Evolutionary conservation across 768 basidiomycete species (phyloP).

Genomic region (Lactarius quietus): DNA sequence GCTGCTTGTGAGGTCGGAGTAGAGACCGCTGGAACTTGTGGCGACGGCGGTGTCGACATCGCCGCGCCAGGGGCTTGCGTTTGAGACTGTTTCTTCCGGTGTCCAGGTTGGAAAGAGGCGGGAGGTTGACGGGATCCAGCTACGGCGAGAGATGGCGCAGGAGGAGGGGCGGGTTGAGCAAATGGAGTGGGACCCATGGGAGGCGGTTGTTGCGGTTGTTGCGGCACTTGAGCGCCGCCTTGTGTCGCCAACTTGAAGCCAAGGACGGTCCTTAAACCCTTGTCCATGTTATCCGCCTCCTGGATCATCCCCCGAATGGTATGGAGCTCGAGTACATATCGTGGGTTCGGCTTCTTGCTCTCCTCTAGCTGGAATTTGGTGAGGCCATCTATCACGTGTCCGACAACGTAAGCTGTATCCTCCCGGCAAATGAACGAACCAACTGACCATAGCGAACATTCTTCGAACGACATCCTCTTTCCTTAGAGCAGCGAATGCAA

Average conservation of each 20-base stretch:
- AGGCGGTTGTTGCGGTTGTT: slow-evolving; percentile 15
- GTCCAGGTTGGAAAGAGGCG: slow-evolving; percentile 2
- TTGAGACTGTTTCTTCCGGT: slow-evolving; percentile 22
- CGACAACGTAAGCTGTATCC: neutral
- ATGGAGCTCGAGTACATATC: slow-evolving; percentile 24
- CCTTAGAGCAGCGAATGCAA: slow-evolving; percentile 8
- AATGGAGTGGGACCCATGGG: neutral
- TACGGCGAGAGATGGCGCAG: neutral
- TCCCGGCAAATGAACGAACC: neutral
- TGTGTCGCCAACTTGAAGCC: neutral
- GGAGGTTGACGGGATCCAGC: slow-evolving; percentile 7
- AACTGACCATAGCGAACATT: slow-evolving; percentile 17
- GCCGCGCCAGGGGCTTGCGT: neutral
- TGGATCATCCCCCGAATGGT: slow-evolving; percentile 26
- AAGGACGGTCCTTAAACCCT: slow-evolving; percentile 13
- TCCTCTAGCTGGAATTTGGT: slow-evolving; percentile 20
- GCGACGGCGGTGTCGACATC: slow-evolving; percentile 20
- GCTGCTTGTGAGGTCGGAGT: slow-evolving; percentile 23
- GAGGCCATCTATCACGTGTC: slow-evolving; percentile 12
- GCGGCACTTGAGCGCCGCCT: slow-evolving; percentile 4
- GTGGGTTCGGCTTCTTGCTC: slow-evolving; percentile 14
- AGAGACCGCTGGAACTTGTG: slow-evolving; percentile 9
- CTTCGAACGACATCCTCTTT: slow-evolving; percentile 9
- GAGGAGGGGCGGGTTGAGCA: neutral
- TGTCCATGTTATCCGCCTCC: slow-evolving; percentile 24